phyloP scores from a whole-genome alignment of 441 rosid genomes.

The Pelargonium citronellum region DNA sequence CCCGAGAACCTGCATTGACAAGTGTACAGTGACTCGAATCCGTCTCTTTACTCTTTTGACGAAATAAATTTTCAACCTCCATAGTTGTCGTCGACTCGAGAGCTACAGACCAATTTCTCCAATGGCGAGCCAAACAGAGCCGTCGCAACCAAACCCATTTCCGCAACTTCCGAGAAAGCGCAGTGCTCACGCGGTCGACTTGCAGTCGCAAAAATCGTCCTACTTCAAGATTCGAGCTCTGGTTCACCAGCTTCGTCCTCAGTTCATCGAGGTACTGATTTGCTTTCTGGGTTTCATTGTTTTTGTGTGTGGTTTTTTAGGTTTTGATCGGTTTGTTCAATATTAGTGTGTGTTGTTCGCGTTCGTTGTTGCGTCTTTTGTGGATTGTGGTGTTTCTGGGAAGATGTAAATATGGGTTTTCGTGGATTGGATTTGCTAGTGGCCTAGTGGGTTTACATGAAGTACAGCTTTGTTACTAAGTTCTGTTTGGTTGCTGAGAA shows the following conservation, averaged over 20 bases:
- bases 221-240: slow-evolving; percentile 26
- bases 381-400: too few species aligned
- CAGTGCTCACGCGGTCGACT: neutral
- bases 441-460: neutral
- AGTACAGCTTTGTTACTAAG: neutral
- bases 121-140: neutral
- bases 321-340: neutral
- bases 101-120: neutral
- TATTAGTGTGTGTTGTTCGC: neutral
- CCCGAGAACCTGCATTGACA: too few species aligned
- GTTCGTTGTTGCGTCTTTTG: neutral
- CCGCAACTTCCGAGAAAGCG: neutral
- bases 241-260: slow-evolving; percentile 30
- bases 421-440: too few species aligned
- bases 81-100: too few species aligned
- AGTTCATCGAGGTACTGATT: slow-evolving; percentile 19
- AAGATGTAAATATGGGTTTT: neutral
- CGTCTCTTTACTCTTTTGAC: too few species aligned
- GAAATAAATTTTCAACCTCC: too few species aligned
- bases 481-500: slow-evolving; percentile 5
- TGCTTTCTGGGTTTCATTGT: neutral
- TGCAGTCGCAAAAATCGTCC: slow-evolving; percentile 4
- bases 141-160: neutral
- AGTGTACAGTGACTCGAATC: too few species aligned
- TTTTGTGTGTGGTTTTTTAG: neutral